Evolutionary conservation across 768 basidiomycete genomes (phyloP).

Genomic region (Podaxis sp.): DNA sequence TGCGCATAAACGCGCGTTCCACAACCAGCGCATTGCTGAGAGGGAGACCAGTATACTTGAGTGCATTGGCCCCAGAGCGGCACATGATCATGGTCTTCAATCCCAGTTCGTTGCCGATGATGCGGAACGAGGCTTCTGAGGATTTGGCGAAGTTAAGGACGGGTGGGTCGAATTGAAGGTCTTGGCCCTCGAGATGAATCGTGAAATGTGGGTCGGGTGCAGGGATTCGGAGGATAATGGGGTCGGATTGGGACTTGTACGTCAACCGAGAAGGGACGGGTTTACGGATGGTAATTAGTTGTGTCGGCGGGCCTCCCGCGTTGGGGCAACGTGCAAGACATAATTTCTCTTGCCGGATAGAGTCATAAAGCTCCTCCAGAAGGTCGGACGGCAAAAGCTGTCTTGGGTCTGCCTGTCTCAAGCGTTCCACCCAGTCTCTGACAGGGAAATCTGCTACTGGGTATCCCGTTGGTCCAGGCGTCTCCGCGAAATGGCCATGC

Average conservation of each 20-base stretch:
- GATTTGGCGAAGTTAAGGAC: conserved; percentile 77
- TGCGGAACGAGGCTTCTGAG: conserved; percentile 83
- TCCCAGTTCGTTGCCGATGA: conserved; percentile 86
- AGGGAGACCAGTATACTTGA: conserved; percentile 79
- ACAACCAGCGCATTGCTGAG: conserved; percentile 75
- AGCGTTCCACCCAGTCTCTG: conserved; percentile 83
- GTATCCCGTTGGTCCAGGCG: conserved; percentile 54
- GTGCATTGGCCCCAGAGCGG: conserved; percentile 81
- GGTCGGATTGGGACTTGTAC: conserved; percentile 86
- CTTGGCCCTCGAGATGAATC: conserved; percentile 86
- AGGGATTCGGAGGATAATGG: conserved; percentile 83
- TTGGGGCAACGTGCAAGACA: conserved; percentile 63
- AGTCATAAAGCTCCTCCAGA: conserved; percentile 76
- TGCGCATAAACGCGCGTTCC: conserved; percentile 94
- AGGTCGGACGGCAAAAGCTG: conserved; percentile 71
- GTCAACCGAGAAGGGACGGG: conserved; percentile 77
- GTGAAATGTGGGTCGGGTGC: conserved; percentile 79
- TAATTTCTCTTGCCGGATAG: conserved; percentile 70
- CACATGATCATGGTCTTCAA: conserved; percentile 80
- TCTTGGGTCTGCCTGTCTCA: conserved; percentile 75
- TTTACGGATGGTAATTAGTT: conserved; percentile 69
- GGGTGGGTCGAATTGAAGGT: conserved; percentile 85
- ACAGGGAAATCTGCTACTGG: conserved; percentile 60
- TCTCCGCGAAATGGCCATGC: conserved; percentile 69
- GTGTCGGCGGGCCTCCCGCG: conserved; percentile 41